A percentile compares a stretch with the other conserved stretches of the same genome.
phyloP scores from a whole-genome alignment of 139 green algal species.

The Closterium sp. region DNA sequence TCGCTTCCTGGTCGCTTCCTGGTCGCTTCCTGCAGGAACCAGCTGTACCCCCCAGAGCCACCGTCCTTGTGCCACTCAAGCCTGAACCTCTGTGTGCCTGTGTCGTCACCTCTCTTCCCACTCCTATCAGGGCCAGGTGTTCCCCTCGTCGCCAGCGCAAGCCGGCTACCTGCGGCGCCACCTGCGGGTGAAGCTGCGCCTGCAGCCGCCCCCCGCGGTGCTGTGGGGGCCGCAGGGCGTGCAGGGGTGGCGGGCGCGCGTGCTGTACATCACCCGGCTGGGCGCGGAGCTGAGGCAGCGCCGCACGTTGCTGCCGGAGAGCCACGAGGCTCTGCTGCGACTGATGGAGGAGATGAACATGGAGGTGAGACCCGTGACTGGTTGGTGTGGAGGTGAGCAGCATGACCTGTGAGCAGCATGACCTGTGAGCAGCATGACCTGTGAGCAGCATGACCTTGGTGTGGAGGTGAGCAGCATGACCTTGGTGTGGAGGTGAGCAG shows the following conservation, averaged over 20 bases:
- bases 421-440: too few relatives aligned
- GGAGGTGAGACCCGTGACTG: background rate
- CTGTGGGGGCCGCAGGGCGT: background rate
- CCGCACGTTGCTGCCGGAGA: background rate
- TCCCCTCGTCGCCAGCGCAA: background rate
- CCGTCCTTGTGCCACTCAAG: too few relatives aligned
- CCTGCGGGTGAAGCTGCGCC: background rate
- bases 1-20: too few relatives aligned
- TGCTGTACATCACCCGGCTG: slow-evolving; percentile 6
- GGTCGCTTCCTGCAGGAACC: too few relatives aligned
- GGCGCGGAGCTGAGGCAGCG: background rate
- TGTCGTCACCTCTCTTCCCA: too few relatives aligned
- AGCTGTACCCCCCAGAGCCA: too few relatives aligned
- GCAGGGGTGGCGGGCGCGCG: background rate
- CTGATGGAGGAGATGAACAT: background rate
- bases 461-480: too few relatives aligned
- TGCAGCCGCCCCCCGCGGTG: background rate
- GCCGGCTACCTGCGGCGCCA: background rate
- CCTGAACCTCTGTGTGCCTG: too few relatives aligned
- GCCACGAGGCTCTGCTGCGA: background rate
- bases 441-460: too few relatives aligned
- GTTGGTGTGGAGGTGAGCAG: too few relatives aligned
- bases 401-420: too few relatives aligned
- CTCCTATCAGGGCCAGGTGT: background rate
- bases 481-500: too few relatives aligned